A percentile compares a stretch with the other conserved stretches of the same genome.
phyloP scores from a whole-genome alignment of 2,329 filamentous ascomycete species.

The Davidsoniella neocaledoniae region DNA sequence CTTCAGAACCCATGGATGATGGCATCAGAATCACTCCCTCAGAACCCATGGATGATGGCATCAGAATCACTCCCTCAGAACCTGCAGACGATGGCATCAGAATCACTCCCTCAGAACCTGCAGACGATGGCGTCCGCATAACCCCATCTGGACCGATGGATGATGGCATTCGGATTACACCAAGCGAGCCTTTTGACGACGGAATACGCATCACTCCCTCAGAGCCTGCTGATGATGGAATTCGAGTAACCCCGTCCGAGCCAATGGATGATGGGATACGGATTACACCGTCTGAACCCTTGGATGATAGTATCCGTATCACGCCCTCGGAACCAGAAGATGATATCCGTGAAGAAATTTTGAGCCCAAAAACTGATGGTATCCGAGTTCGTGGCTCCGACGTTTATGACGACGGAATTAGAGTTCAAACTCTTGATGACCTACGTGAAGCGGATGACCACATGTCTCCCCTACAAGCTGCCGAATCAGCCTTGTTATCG shows the following conservation, averaged over 20 bases:
- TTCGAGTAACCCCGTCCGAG: constrained; percentile 14
- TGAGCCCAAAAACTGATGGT: constrained; percentile 14
- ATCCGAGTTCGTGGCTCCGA: constrained; percentile 15
- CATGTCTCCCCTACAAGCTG: constrained; percentile 11
- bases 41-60: constrained; percentile 17
- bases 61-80: constrained; percentile 14
- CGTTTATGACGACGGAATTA: constrained; percentile 14
- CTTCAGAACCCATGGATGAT: constrained; percentile 16
- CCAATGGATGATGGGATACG: constrained; percentile 18
- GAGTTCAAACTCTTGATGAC: background rate
- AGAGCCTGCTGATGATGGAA: constrained; percentile 18
- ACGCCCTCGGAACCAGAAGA: constrained; percentile 20
- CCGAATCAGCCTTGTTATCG: constrained; percentile 15
- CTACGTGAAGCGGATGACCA: background rate
- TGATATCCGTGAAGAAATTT: too few species aligned
- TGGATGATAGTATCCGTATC: constrained; percentile 29
- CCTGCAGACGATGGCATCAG: constrained; percentile 18
- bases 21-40: constrained; percentile 13
- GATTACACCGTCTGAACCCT: constrained; percentile 5
- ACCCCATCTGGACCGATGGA: constrained; percentile 15
- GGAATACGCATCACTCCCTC: constrained; percentile 8
- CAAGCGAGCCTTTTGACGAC: constrained; percentile 1
- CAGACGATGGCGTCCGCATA: constrained; percentile 3
- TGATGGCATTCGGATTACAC: constrained; percentile 28
- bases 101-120: constrained; percentile 5